Conservation (phyloP, 805 yeast species). For the Candida endomychidarum region DNA sequence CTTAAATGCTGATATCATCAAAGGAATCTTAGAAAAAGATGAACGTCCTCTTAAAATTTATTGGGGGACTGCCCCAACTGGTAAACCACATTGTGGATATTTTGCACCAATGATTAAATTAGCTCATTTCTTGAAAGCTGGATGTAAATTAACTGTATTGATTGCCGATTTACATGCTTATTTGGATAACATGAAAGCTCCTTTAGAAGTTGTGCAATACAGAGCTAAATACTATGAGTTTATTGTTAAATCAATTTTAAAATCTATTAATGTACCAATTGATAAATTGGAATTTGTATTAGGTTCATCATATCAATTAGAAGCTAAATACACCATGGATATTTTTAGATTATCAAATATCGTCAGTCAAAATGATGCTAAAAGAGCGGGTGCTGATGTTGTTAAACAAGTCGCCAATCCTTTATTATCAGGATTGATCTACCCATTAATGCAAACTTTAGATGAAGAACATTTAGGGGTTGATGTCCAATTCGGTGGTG, state of each 20-base stretch:
- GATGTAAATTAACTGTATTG: slow-evolving; percentile 88
- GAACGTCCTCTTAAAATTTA: slow-evolving; percentile 82
- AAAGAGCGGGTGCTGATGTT: slow-evolving; percentile 99
- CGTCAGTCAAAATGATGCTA: slow-evolving; percentile 93
- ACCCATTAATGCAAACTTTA: slow-evolving; percentile 98
- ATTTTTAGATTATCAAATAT: slow-evolving; percentile 79
- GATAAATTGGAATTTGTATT: slow-evolving; percentile 80
- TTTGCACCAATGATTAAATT: slow-evolving; percentile 96
- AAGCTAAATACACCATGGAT: slow-evolving; percentile 81
- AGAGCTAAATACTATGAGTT: slow-evolving; percentile 89
- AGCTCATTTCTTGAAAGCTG: slow-evolving; percentile 93
- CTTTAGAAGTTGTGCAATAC: slow-evolving; percentile 83
- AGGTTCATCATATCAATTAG: slow-evolving; percentile 88
- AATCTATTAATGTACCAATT: slow-evolving; percentile 86
- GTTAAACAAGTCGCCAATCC: slow-evolving; percentile 97
- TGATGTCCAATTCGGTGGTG: slow-evolving; percentile 98
- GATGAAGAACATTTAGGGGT: slow-evolving; percentile 88
- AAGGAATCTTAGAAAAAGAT: slow-evolving; percentile 75
- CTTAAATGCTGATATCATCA: slow-evolving; percentile 82
- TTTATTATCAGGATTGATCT: slow-evolving; percentile 85
- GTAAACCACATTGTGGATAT: slow-evolving; percentile 98
- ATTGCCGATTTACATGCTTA: slow-evolving; percentile 96
- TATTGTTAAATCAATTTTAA: slow-evolving; percentile 80
- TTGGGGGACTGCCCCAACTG: slow-evolving; percentile 99
- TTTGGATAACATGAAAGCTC: slow-evolving; percentile 97